Evolutionary conservation across 2,329 filamentous ascomycete genomes (phyloP), one percentile per base, ranked within the genome.

Genomic region (Coniochaeta pulveracea): DNA sequence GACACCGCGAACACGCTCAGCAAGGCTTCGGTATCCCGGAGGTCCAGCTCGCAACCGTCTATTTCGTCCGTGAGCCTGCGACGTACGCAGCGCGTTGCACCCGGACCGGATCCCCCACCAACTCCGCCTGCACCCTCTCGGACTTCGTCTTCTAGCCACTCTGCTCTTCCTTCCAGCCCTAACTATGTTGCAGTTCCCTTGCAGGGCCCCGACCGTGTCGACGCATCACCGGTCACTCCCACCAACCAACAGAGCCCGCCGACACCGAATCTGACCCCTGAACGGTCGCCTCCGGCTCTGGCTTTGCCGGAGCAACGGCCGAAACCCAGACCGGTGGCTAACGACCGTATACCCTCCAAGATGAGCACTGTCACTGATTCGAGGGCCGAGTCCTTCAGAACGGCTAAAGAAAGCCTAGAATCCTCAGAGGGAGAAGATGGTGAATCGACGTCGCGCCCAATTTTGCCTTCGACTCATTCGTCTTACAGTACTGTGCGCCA

Each of bases 241-340:
- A 67, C 74, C 18, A 72, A 74, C 42, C 72, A 78, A 42, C 67
- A 69, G 47, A 82, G 75, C 45, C 78, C 78, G 11, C 80, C 79
- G 19, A 86, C 81, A 3, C 82, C 81, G 21, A 81, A 85, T 54
- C 70, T 80, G 28, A 86, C 81, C 11, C 82, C 47, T 6, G 47
- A 49, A 10, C 37, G 41, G 8, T 43, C 80, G 34, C 81, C 81
- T 22, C 69, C 74, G 12, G 43, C 43, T 6, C 40, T 37, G 38
- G 53, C n/a, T n/a, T n/a, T n/a, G n/a, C n/a, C 56, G 26, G 47
- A 51, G 30, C 54, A 52, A 23, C 63, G 61, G 37, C 55, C 63
- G 11, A 61, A 58, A 47, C 37, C 61, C 28, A 67, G 69, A 19
- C 66, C 68, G 12, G 50, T 54, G 12, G 47, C 63, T 27, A 56